Conservation (phyloP, 2,329 filamentous ascomycete species). For the Trichoderma sp. region DNA sequence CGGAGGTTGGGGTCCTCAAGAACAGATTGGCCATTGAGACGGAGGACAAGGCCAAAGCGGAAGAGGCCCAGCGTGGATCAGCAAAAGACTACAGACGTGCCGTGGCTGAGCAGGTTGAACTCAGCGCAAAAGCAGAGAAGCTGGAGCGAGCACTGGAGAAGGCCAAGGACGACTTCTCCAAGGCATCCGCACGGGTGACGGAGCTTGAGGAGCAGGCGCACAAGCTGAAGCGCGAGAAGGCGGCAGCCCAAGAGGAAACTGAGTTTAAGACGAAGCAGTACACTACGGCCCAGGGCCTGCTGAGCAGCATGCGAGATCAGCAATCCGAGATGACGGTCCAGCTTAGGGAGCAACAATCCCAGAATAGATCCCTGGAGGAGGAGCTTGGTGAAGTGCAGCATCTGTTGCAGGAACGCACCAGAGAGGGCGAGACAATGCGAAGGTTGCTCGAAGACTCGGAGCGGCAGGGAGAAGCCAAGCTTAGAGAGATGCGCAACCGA, state of each 20-base stretch:
- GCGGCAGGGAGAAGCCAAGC: constrained; percentile 72
- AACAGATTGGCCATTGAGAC: constrained; percentile 77
- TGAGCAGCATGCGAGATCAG: constrained; percentile 92
- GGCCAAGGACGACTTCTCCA: constrained; percentile 70
- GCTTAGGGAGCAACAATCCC: constrained; percentile 81
- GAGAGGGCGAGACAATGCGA: constrained; percentile 94
- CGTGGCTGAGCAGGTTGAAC: constrained; percentile 77
- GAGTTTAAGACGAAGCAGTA: constrained; percentile 85
- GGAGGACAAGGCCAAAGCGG: constrained; percentile 66
- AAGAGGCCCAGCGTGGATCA: constrained; percentile 73
- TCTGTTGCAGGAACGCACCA: constrained; percentile 79
- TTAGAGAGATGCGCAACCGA: constrained; percentile 83
- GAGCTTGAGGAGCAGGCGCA: constrained; percentile 73
- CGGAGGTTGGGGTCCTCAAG: constrained; percentile 72
- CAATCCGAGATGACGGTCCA: constrained; percentile 83
- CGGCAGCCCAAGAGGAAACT: constrained; percentile 71
- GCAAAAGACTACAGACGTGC: constrained; percentile 75
- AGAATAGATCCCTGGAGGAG: constrained; percentile 85
- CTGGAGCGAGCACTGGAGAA: constrained; percentile 66
- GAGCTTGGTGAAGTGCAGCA: constrained; percentile 86
- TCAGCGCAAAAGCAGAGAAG: constrained; percentile 71
- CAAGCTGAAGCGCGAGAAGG: constrained; percentile 66
- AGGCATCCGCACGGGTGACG: constrained; percentile 58
- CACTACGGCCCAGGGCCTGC: constrained; percentile 75
- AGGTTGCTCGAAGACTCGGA: constrained; percentile 84